Percentiles rank a stretch among this genome's conserved stretches.
These are phyloP conservation scores for Martensiomyces pterosporus DNA, from an alignment of 192 early-diverging fungal genomes.

Conservation along the genomic window DNA sequence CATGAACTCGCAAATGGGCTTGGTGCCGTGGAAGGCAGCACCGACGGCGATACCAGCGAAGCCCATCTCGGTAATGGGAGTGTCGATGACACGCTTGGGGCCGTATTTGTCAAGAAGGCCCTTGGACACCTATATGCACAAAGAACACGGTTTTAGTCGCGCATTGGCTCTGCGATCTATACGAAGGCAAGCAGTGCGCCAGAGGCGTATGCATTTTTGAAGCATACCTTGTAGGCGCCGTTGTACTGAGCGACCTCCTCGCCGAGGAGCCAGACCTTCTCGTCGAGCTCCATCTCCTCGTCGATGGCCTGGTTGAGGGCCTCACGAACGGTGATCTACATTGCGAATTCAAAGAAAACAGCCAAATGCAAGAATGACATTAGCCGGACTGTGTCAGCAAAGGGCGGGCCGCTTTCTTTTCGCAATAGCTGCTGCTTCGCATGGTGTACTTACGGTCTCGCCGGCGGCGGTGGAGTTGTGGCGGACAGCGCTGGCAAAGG, in stretches of 20 bases:
- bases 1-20: conserved; percentile 99
- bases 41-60: conserved; percentile 95
- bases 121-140: conserved; percentile 77
- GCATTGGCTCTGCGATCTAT: not conserved
- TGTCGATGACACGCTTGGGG: conserved; percentile 94
- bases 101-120: conserved; percentile 97
- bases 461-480: conserved; percentile 30
- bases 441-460: conserved; percentile 47
- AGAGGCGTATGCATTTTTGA: not conserved
- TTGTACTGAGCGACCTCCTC: conserved; percentile 99
- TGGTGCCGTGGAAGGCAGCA: conserved; percentile 86
- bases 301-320: conserved; percentile 96
- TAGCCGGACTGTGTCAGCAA: not conserved
- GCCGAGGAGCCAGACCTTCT: conserved; percentile 88
- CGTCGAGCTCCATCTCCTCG: conserved; percentile 91
- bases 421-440: too few relatives aligned
- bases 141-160: not conserved
- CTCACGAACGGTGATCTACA: conserved; percentile 93
- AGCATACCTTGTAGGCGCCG: conserved; percentile 94
- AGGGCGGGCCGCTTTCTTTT: not conserved
- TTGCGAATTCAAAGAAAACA: conserved; percentile 1
- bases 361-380: not conserved
- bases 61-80: conserved; percentile 98
- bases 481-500: conserved; percentile 24
- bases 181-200: not conserved